Conservation (phyloP, 768 basidiomycete species). For the Rhodosporidiobolus odoratus region DNA sequence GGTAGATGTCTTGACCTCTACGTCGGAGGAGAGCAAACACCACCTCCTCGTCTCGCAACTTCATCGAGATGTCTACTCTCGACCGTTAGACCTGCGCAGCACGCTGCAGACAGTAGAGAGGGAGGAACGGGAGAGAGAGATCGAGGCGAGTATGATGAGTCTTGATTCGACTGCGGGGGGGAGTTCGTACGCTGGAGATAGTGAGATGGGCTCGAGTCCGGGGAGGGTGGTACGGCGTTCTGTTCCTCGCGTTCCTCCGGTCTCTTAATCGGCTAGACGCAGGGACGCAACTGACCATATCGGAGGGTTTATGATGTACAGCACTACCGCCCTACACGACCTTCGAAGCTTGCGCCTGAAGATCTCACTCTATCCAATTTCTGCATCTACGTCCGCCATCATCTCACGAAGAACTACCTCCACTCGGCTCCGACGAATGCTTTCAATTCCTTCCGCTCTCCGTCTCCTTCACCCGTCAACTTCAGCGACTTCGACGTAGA, state of each 20-base stretch:
- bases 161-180: neutral
- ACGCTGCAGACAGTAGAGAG: constrained; percentile 7
- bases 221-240: neutral
- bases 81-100: neutral
- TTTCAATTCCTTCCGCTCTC: neutral
- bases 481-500: neutral
- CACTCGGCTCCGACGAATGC: too few relatives aligned
- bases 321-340: constrained; percentile 17
- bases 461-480: neutral
- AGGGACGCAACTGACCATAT: too few relatives aligned
- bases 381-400: constrained; percentile 19
- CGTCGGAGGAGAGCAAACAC: neutral
- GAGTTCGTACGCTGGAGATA: neutral
- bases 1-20: neutral
- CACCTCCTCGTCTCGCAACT: neutral
- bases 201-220: neutral
- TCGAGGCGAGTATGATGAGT: neutral
- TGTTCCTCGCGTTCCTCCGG: neutral
- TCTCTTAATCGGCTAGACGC: too few relatives aligned
- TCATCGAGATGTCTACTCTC: neutral
- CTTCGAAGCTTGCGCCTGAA: constrained; percentile 1
- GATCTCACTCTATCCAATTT: constrained; percentile 23
- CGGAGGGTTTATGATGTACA: neutral
- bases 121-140: neutral
- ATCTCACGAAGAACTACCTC: constrained; percentile 7